Evolutionary conservation across 345 rosid species (phyloP).

Genomic region (Lagerstroemia speciosa): DNA sequence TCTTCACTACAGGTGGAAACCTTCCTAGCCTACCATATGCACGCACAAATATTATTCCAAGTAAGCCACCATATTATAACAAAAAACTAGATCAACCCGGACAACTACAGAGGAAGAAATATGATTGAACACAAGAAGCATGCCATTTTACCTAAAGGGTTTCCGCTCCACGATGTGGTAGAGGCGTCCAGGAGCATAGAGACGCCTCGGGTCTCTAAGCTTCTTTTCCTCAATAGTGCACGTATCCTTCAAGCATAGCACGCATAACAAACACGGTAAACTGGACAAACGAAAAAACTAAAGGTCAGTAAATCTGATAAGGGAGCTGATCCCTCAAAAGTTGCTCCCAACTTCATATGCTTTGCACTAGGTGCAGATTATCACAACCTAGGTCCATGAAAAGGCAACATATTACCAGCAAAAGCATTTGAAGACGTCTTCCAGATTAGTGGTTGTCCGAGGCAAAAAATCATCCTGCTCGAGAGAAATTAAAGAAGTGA

Average conservation of each 20-base stretch:
- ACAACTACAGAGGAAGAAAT: not conserved
- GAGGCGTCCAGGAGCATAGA: slow-evolving; percentile 90
- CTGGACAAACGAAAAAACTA: slow-evolving; percentile 35
- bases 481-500: slow-evolving; percentile 8
- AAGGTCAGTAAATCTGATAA: slow-evolving; percentile 13
- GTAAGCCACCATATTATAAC: not conserved
- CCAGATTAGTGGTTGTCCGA: slow-evolving; percentile 74
- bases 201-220: slow-evolving; percentile 78
- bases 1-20: slow-evolving; percentile 88
- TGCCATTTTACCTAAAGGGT: slow-evolving; percentile 52
- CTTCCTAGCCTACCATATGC: slow-evolving; percentile 61
- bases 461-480: slow-evolving; percentile 94
- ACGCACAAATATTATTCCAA: no score
- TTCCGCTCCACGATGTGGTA: slow-evolving; percentile 88
- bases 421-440: slow-evolving; percentile 71
- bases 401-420: slow-evolving; percentile 64
- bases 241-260: slow-evolving; percentile 87
- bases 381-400: slow-evolving; percentile 10
- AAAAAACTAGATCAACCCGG: not conserved
- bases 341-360: not conserved
- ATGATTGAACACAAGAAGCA: not conserved
- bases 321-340: not conserved
- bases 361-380: not conserved
- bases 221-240: slow-evolving; percentile 70
- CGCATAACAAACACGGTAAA: slow-evolving; percentile 83